Percentiles rank a stretch among this genome's conserved stretches.
Conservation (phyloP, 768 basidiomycete species). For the Guyanaporus albipodus region DNA sequence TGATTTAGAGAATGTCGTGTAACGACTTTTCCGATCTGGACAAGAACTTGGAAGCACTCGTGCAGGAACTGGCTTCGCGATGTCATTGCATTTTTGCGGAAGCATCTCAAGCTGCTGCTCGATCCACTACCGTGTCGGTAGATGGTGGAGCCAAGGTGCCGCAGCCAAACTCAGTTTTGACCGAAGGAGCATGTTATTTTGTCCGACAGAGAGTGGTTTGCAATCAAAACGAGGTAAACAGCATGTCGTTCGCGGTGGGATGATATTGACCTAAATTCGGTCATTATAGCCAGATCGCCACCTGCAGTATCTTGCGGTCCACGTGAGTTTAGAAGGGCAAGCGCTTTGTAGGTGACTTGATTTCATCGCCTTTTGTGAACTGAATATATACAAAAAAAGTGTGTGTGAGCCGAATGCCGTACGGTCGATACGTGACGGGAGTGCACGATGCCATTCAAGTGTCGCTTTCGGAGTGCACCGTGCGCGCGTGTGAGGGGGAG, state of each 20-base stretch:
- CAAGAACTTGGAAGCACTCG: conserved; percentile 63
- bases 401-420: conserved; percentile 52
- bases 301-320: conserved; percentile 51
- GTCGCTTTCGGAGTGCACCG: conserved; percentile 50
- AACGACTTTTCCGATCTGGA: conserved; percentile 56
- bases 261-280: conserved; percentile 28
- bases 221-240: conserved; percentile 48
- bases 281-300: conserved; percentile 38
- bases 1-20: conserved; percentile 42
- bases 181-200: conserved; percentile 32
- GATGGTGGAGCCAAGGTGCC: conserved; percentile 30
- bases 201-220: conserved; percentile 53
- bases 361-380: conserved; percentile 23
- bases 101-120: conserved; percentile 60
- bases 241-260: conserved; percentile 22
- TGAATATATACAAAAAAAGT: conserved; percentile 45
- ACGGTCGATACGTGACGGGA: conserved; percentile 38
- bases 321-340: conserved; percentile 39
- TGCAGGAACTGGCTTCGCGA: conserved; percentile 55
- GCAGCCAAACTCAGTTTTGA: conserved; percentile 30
- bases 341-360: conserved; percentile 43
- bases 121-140: conserved; percentile 46
- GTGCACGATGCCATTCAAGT: conserved; percentile 40
- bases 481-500: conserved; percentile 32
- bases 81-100: conserved; percentile 61